Conservation (phyloP, 2,329 filamentous ascomycete genomes). For the Penicillium corylophilum region DNA sequence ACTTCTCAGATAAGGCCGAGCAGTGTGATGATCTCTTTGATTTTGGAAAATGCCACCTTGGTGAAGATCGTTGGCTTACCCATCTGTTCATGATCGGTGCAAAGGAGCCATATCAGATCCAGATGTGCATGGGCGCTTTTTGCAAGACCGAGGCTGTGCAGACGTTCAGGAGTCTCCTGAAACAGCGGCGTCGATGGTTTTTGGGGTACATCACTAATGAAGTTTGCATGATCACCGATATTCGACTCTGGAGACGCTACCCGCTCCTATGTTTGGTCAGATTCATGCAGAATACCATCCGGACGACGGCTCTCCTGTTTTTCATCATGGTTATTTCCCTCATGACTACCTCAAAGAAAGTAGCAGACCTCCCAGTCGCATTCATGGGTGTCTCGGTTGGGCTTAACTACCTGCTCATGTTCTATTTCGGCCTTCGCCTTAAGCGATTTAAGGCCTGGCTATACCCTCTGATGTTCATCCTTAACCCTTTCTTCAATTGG, state of each 20-base stretch:
- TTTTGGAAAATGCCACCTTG: constrained; percentile 91
- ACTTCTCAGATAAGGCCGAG: constrained; percentile 95
- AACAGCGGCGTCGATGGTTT: constrained; percentile 95
- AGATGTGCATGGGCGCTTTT: constrained; percentile 96
- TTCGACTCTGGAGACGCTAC: constrained; percentile 86
- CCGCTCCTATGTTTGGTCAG: constrained; percentile 81
- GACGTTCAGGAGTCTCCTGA: constrained; percentile 78
- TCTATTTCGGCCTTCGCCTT: constrained; percentile 88
- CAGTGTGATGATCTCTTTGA: constrained; percentile 96
- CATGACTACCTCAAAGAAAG: constrained; percentile 75
- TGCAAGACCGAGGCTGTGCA: constrained; percentile 98
- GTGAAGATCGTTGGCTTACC: constrained; percentile 94
- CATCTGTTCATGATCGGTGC: constrained; percentile 99
- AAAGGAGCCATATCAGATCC: constrained; percentile 88
- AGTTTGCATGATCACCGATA: constrained; percentile 95
- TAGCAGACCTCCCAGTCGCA: constrained; percentile 79
- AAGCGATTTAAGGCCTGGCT: constrained; percentile 90
- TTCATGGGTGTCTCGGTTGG: constrained; percentile 92
- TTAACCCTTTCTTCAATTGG: constrained; percentile 98
- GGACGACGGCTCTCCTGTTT: constrained; percentile 89
- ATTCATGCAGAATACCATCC: constrained; percentile 94
- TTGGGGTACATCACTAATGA: constrained; percentile 97
- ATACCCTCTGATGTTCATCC: constrained; percentile 90
- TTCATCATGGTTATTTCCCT: constrained; percentile 90
- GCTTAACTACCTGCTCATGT: constrained; percentile 91